These are phyloP conservation scores for Maudiozyma barnettii DNA, from an alignment of 805 yeast species.

Conservation along the genomic window DNA sequence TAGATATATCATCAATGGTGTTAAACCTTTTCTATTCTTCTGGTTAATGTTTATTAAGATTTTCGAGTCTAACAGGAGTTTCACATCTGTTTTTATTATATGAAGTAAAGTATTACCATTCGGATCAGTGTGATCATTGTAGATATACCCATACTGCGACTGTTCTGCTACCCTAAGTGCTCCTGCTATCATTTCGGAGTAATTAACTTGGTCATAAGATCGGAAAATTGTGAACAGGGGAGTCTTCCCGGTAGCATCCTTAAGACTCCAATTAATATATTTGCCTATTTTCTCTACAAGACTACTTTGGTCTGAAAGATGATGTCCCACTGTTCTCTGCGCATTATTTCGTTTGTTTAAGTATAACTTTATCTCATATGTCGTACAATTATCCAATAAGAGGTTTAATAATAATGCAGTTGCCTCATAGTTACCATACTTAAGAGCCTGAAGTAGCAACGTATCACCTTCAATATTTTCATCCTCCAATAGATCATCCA, in stretches of 20 bases:
- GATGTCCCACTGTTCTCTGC: constrained; percentile 64
- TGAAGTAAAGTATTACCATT: constrained; percentile 74
- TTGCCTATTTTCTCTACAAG: constrained; percentile 47
- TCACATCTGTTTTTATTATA: constrained; percentile 45
- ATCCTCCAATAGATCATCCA: constrained; percentile 64
- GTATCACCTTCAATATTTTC: constrained; percentile 44
- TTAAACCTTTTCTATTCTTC: constrained; percentile 45
- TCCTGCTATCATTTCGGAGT: constrained; percentile 37
- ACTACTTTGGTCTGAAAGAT: constrained; percentile 47
- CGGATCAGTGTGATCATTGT: constrained; percentile 57
- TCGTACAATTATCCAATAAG: constrained; percentile 34
- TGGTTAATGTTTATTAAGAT: constrained; percentile 44
- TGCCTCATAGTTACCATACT: constrained; percentile 39
- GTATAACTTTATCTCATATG: constrained; percentile 40
- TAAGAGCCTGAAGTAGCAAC: constrained; percentile 54
- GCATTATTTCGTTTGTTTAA: constrained; percentile 42
- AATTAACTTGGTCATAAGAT: constrained; percentile 68
- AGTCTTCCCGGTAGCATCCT: constrained; percentile 62
- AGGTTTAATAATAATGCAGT: constrained; percentile 39
- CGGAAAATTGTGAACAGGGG: constrained; percentile 72
- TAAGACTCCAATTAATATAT: constrained; percentile 56
- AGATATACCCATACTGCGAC: constrained; percentile 30
- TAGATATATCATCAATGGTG: constrained; percentile 65
- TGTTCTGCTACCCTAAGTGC: constrained; percentile 37
- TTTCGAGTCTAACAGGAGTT: constrained; percentile 26